Evolutionary conservation across 208 protist species (phyloP).

Genomic region (Crithidia acanthocephali): DNA sequence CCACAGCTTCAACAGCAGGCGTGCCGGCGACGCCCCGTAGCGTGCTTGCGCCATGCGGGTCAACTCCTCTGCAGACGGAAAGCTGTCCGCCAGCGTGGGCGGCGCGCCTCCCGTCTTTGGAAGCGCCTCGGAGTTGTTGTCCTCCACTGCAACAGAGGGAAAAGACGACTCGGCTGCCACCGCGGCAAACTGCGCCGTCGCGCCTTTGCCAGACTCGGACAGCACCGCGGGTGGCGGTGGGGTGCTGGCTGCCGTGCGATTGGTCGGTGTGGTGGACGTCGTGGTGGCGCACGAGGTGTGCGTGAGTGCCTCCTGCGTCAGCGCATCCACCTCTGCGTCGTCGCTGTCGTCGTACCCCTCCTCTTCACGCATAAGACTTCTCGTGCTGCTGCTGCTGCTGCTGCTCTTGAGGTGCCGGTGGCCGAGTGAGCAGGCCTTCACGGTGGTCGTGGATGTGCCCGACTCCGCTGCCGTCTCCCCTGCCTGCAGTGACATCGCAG

Average conservation of each 20-base stretch:
- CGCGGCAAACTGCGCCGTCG: background rate
- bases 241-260: conserved; percentile 14
- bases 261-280: conserved; percentile 8
- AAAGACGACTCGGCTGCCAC: background rate
- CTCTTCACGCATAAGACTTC: background rate
- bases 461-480: background rate
- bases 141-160: background rate
- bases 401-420: background rate
- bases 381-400: background rate
- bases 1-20: conserved; percentile 60
- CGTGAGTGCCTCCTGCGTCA: conserved; percentile 26
- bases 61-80: conserved; percentile 18
- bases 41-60: conserved; percentile 17
- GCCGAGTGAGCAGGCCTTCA: background rate
- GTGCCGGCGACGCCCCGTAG: conserved; percentile 29
- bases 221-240: background rate
- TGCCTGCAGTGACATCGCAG: background rate
- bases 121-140: background rate
- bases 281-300: conserved; percentile 15
- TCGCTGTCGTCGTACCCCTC: background rate
- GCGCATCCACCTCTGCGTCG: conserved; percentile 20
- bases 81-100: background rate
- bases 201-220: background rate
- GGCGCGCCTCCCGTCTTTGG: no score
- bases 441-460: background rate